A percentile compares a stretch with the other conserved stretches of the same genome.
Evolutionary conservation across 176 grass and related monocot genomes (phyloP).

Genomic region (Eragrostis curvula): DNA sequence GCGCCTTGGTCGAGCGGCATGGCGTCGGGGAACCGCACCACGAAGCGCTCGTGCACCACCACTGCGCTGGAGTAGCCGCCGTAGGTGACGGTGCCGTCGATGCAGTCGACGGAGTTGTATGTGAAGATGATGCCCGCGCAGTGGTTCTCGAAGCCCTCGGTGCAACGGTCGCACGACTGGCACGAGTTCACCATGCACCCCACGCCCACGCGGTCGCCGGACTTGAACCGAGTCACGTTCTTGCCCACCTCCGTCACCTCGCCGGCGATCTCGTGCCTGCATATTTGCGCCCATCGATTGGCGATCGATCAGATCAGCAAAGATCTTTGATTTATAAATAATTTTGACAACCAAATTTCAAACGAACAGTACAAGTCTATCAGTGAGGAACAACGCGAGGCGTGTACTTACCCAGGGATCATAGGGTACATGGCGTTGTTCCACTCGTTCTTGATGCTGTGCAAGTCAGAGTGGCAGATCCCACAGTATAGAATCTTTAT

Average conservation of each 20-base stretch:
- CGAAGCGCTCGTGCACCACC: conserved; percentile 65
- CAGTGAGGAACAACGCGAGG: too few relatives aligned
- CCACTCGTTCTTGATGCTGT: conserved; percentile 83
- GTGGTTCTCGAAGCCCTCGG: conserved; percentile 60
- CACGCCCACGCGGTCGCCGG: conserved; percentile 70
- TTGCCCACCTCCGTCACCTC: conserved; percentile 61
- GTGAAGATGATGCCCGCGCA: conserved; percentile 40
- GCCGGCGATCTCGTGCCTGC: conserved; percentile 73
- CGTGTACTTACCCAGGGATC: conserved; percentile 42
- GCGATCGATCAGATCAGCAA: too few relatives aligned
- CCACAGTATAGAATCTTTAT: conserved; percentile 84
- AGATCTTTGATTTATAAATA: too few relatives aligned
- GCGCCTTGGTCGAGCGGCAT: conserved; percentile 67
- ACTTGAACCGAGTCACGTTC: conserved; percentile 57
- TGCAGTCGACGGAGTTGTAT: conserved; percentile 57
- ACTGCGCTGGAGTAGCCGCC: conserved; percentile 68
- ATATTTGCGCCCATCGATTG: too few relatives aligned
- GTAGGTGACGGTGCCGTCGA: conserved; percentile 56
- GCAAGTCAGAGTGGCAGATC: conserved; percentile 82
- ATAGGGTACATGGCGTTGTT: conserved; percentile 55
- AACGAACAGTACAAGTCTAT: too few relatives aligned
- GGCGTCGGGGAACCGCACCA: conserved; percentile 58
- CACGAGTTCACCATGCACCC: conserved; percentile 76
- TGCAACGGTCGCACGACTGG: conserved; percentile 54
- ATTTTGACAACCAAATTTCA: too few relatives aligned